These are phyloP conservation scores for Hypomontagnella submonticulosa DNA, from an alignment of 495 filamentous ascomycete genomes.

Conservation along the genomic window DNA sequence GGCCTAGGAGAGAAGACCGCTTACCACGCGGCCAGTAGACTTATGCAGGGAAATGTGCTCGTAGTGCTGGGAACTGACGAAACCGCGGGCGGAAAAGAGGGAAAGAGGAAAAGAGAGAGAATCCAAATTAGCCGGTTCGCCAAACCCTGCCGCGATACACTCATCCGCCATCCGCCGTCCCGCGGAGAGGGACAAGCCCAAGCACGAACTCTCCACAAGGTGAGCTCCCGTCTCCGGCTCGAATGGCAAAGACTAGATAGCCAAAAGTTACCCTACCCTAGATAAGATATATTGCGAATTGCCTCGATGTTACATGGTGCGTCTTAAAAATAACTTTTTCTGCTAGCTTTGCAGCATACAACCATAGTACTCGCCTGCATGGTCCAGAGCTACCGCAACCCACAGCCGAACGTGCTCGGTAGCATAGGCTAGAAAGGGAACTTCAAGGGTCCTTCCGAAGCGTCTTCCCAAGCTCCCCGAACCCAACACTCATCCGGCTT, in stretches of 20 bases:
- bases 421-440: conserved; percentile 24
- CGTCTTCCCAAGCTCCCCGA: background rate
- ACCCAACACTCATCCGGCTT: conserved; percentile 8
- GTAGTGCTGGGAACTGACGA: background rate
- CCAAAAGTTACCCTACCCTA: conserved; percentile 13
- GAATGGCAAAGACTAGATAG: background rate
- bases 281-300: conserved; percentile 41
- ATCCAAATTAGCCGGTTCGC: conserved; percentile 40
- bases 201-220: conserved; percentile 1
- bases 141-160: conserved; percentile 32
- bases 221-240: background rate
- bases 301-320: background rate
- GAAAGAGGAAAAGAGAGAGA: background rate
- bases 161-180: conserved; percentile 35
- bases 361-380: conserved; percentile 18
- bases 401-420: conserved; percentile 21
- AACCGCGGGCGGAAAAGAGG: background rate
- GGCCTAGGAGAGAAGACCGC: background rate
- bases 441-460: conserved; percentile 23
- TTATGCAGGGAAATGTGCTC: conserved; percentile 23
- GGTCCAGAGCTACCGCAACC: conserved; percentile 25
- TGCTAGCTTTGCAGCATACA: conserved; percentile 9
- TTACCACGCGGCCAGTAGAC: conserved; percentile 4
- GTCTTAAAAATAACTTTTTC: conserved; percentile 31
- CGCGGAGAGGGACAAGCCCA: conserved; percentile 28